Percentiles rank a stretch among this genome's conserved stretches.
Evolutionary conservation across 2,329 filamentous ascomycete genomes (phyloP).

Genomic region (Bertia moriformis): DNA sequence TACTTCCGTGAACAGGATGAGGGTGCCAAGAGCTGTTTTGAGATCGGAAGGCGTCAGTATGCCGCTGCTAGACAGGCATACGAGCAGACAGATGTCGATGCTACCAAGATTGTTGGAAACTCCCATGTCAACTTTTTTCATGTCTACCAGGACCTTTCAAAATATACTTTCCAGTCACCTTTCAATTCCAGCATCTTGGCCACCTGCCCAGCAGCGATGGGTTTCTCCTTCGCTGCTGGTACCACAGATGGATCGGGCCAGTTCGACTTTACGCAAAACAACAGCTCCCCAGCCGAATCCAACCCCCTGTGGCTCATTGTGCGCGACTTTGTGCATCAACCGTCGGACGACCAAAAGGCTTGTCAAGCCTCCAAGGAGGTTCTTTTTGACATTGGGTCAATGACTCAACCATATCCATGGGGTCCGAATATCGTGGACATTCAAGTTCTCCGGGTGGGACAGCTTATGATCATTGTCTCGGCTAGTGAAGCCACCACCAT

Average conservation of each 20-base stretch:
- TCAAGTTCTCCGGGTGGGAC: conserved; percentile 70
- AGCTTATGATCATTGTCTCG: conserved; percentile 69
- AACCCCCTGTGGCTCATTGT: conserved; percentile 58
- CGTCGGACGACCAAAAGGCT: conserved; percentile 50
- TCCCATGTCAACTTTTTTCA: conserved; percentile 68
- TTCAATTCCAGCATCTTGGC: conserved; percentile 55
- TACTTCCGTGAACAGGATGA: conserved; percentile 53
- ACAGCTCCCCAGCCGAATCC: conserved; percentile 52
- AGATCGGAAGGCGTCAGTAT: conserved; percentile 63
- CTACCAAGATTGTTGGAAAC: conserved; percentile 37
- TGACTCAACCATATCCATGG: conserved; percentile 70
- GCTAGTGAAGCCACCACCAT: conserved; percentile 86
- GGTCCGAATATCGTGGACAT: conserved; percentile 83
- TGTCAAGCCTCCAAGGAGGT: conserved; percentile 78
- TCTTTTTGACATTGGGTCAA: conserved; percentile 73
- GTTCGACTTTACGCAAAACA: conserved; percentile 87
- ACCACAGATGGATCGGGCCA: conserved; percentile 82
- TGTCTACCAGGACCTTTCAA: conserved; percentile 69
- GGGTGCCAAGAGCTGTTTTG: conserved; percentile 60
- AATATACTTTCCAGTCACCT: conserved; percentile 52
- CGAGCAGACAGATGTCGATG: conserved; percentile 28
- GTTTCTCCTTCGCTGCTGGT: conserved; percentile 84
- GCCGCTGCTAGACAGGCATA: conserved; percentile 39
- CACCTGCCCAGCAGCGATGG: conserved; percentile 77
- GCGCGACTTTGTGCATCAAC: conserved; percentile 55